Conservation (phyloP, 805 yeast species). For the Candida ortonii region DNA sequence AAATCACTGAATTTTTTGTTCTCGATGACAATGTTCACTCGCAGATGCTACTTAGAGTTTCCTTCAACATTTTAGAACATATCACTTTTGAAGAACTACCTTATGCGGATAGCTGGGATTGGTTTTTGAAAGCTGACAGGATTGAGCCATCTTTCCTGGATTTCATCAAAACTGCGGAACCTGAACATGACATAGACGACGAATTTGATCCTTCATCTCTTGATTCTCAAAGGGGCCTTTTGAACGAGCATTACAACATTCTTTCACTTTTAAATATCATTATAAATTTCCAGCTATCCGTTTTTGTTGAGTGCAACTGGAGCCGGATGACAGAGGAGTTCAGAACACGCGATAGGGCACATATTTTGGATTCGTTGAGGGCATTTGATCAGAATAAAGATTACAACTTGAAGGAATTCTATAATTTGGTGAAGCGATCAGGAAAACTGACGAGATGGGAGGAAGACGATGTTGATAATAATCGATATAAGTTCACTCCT, state of each 20-base stretch:
- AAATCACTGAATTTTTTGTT: slow-evolving; percentile 16
- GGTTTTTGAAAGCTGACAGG: slow-evolving; percentile 12
- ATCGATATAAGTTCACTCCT: background rate
- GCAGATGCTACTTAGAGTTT: slow-evolving; percentile 10
- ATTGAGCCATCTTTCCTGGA: slow-evolving; percentile 9
- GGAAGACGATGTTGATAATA: slow-evolving; percentile 3
- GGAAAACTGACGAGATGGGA: slow-evolving; percentile 2
- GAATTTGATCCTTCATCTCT: background rate
- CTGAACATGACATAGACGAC: slow-evolving; percentile 7
- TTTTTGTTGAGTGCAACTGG: slow-evolving; percentile 18
- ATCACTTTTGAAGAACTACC: slow-evolving; percentile 11
- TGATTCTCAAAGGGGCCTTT: slow-evolving; percentile 1
- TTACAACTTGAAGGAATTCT: slow-evolving; percentile 8
- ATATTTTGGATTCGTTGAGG: slow-evolving; percentile 6
- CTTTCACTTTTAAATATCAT: slow-evolving; percentile 10
- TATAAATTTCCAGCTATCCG: slow-evolving; percentile 15
- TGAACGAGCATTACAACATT: slow-evolving; percentile 7
- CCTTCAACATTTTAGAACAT: slow-evolving; percentile 11
- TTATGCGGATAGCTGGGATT: slow-evolving; percentile 7
- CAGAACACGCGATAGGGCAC: slow-evolving; percentile 1
- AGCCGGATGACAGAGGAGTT: background rate
- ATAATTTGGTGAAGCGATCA: slow-evolving; percentile 3
- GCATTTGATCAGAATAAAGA: slow-evolving; percentile 9
- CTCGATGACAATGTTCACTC: slow-evolving; percentile 1
- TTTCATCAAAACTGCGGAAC: slow-evolving; percentile 11